Evolutionary conservation across 2,329 filamentous ascomycete genomes (phyloP), one percentile per base, ranked within the genome.

Genomic region (Emergomyces africanus): DNA sequence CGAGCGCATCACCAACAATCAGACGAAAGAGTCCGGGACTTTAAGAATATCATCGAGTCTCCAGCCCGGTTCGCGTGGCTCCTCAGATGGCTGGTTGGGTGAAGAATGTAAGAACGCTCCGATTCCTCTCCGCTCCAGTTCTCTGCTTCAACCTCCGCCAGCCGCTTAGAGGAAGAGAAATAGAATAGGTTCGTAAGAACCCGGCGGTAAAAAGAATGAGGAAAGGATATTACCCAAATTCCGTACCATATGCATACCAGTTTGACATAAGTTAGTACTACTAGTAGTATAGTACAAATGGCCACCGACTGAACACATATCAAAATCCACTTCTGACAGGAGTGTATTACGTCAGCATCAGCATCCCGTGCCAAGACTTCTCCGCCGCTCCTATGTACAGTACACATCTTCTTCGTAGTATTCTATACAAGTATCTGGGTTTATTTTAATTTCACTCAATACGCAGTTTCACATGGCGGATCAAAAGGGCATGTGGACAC

Each of bases 1-100:
- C 70, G 69, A 70, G 68, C 68, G 70, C 73, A 75, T 75, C 68
- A 71, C 70, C 66, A 64, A 35, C 44, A n/a, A 63, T 65, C 64
- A 63, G 62, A 65, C 65, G 64, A 64, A 59, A 60, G 58, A 54
- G 64, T 60, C 20, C 9, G 39, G 59, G 61, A 59, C 61, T 59
- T 20, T 18, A 20, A 23, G 57, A 14, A 48, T 51, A 35, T 51
- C 57, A 58, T 58, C 33, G 33, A 58, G 46, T 53, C 33, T 53
- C n/a, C n/a, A 9, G 33, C 3, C 6, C 33, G 8, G 30, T 53
- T n/a, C 23, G 30, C 14, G 33, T 30, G 6, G 53, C 12, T 42
- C 18, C 6, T 35, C 15, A 18, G 9, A 33, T 51, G 49, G 20
- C 18, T 33, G 18, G 8, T 23, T 15, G 18, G 8, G 23, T 15